Percentiles rank a stretch among this genome's conserved stretches.
Evolutionary conservation across 208 protist species (phyloP).

Genomic region (Herpetomonas samuelpessoai): DNA sequence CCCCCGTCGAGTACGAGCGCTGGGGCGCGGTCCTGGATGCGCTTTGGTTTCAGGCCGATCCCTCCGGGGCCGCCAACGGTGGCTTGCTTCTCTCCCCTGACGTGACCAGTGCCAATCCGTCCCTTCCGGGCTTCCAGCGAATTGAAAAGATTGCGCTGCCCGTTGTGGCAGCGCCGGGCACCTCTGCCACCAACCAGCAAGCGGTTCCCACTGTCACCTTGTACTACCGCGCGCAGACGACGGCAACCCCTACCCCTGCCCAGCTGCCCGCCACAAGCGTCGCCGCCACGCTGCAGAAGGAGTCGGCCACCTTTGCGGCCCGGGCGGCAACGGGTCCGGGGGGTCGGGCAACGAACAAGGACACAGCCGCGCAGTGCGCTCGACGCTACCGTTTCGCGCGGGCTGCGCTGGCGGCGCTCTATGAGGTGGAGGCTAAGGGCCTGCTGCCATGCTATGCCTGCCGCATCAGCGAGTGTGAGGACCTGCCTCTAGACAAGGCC

Average conservation of each 20-base stretch:
- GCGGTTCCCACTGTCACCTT: neutral
- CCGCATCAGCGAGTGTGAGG: conserved; percentile 34
- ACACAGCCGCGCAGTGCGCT: neutral
- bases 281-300: neutral
- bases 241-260: neutral
- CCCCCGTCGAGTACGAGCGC: conserved; percentile 33
- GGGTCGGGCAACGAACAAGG: too few relatives aligned
- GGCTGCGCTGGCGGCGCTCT: conserved; percentile 37
- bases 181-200: neutral
- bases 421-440: conserved; percentile 44
- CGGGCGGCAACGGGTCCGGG: too few relatives aligned
- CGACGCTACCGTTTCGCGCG: conserved; percentile 37
- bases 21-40: conserved; percentile 70
- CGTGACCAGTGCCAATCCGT: conserved; percentile 3
- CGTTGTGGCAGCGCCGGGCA: neutral
- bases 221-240: neutral
- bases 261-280: neutral
- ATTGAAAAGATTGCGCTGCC: neutral
- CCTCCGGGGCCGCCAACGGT: conserved; percentile 35
- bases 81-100: conserved; percentile 33
- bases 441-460: conserved; percentile 65
- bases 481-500: conserved; percentile 37
- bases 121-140: neutral
- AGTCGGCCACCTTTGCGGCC: too few relatives aligned
- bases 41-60: conserved; percentile 72